Conservation (phyloP, 2,329 filamentous ascomycete genomes). For the Phialophora tarda region DNA sequence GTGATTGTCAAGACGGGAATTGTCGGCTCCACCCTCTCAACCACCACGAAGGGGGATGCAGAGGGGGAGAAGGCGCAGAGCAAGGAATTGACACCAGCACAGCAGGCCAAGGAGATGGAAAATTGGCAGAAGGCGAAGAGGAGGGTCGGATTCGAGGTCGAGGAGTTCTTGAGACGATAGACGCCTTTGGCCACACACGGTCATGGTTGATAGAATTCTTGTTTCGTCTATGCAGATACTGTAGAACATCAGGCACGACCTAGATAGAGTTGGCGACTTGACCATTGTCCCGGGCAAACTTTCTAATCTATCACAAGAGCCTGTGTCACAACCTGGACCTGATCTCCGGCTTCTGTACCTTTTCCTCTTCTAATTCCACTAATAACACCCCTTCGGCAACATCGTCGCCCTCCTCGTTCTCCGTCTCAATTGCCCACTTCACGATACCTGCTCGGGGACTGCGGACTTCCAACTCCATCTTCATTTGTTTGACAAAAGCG, state of each 20-base stretch:
- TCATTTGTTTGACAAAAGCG: slow-evolving; percentile 69
- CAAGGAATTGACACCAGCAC: slow-evolving; percentile 4
- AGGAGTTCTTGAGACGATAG: slow-evolving; percentile 66
- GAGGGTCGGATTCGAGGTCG: slow-evolving; percentile 82
- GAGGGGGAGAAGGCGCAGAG: slow-evolving; percentile 48
- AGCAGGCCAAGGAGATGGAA: slow-evolving; percentile 43
- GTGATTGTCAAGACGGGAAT: slow-evolving; percentile 38
- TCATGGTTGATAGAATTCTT: not conserved
- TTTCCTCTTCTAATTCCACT: slow-evolving; percentile 48
- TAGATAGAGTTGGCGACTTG: not conserved
- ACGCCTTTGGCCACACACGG: slow-evolving; percentile 41
- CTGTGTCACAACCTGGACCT: slow-evolving; percentile 17
- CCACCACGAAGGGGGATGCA: slow-evolving; percentile 57
- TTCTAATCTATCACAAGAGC: not conserved
- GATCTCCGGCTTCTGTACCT: slow-evolving; percentile 7
- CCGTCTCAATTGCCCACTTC: slow-evolving; percentile 51
- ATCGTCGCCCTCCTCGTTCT: slow-evolving; percentile 51
- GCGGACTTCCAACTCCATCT: slow-evolving; percentile 71
- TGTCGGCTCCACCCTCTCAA: slow-evolving; percentile 1
- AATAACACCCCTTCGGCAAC: slow-evolving; percentile 62
- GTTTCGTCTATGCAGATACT: not conserved
- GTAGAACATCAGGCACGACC: not conserved
- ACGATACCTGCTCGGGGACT: slow-evolving; percentile 55
- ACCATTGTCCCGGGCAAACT: not conserved
- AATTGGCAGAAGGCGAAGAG: slow-evolving; percentile 72